Percentiles rank a stretch among this genome's conserved stretches.
Evolutionary conservation across 192 early-diverging fungal species (phyloP).

Genomic region (Podila epicladia): DNA sequence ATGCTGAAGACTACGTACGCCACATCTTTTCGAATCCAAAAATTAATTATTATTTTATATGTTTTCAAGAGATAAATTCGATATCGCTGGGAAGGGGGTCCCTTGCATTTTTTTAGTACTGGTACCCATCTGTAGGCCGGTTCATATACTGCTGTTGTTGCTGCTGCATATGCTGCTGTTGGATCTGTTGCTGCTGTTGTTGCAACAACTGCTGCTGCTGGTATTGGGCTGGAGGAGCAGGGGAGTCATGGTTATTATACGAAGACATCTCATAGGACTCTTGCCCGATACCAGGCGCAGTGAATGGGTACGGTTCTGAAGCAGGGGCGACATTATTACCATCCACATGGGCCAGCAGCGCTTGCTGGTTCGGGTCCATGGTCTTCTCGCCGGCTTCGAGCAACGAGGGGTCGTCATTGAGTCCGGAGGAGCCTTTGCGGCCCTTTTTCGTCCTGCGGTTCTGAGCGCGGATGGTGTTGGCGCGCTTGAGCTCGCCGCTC

Average conservation of each 20-base stretch:
- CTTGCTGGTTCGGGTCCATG: conserved; percentile 1
- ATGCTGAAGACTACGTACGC: no score
- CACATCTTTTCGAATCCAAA: no score
- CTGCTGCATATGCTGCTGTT: conserved; percentile 10
- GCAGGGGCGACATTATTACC: conserved; percentile 6
- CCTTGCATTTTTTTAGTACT: conserved; percentile 3
- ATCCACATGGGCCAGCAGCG: conserved; percentile 15
- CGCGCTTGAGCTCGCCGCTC: conserved; percentile 26
- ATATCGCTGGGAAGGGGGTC: no score
- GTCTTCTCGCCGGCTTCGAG: conserved; percentile 20
- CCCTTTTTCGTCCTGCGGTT: neutral
- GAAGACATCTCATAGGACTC: conserved; percentile 17
- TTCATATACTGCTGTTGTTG: conserved; percentile 18
- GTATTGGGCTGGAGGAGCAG: conserved; percentile 7
- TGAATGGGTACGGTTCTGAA: neutral
- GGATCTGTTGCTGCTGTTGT: conserved; percentile 12
- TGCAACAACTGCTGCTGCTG: conserved; percentile 19
- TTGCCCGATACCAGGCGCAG: conserved; percentile 14
- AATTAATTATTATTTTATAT: no score
- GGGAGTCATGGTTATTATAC: neutral
- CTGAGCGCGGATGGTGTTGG: conserved; percentile 27
- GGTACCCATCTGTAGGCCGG: conserved; percentile 14
- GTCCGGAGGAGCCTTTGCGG: conserved; percentile 1
- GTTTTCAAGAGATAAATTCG: no score
- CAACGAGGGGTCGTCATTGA: neutral